Evolutionary conservation across 495 filamentous ascomycete species (phyloP), one percentile per base, ranked within the genome.

Genomic region (Amorphotheca resinae): DNA sequence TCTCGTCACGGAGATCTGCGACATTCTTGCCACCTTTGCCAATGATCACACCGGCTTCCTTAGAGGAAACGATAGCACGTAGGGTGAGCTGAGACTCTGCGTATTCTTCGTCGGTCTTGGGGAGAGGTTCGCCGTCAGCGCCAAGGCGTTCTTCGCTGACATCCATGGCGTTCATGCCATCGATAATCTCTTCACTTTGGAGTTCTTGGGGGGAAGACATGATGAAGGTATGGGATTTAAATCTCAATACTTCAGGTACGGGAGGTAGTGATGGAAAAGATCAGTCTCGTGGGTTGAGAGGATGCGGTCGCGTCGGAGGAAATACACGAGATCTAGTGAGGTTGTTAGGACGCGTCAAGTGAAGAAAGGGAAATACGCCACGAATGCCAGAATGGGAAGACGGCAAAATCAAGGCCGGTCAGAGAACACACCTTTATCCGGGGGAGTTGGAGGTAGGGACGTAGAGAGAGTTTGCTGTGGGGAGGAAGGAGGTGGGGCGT

Each of bases 1-100:
- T 98, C 63, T 95, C 87, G 46, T 98, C 89, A 56, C 91, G 84
- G 46, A 98, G 69, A 58, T 96, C 88, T 18, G 91, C 91, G 31
- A 98, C 91, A 56, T 98, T 96, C 72, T 98, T 94, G 45, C 91
- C 91, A 31, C 82, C 87, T 66, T 96, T 98, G 56, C 91, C 91
- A 57, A 98, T 98, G 61, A 98, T 95, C 44, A 96, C 84, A 52
- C 91, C 91, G 41, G 91, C 91, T 64, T 96, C 91, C 66, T 95
- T 95, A 53, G 93, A 93, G 12, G 89, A 93, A 53, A 98, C 93
- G 57, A 98, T 96, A 42, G 91, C 93, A 55, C 91, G 84, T 33
- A 98, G 75, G 42, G 91, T 98, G 53, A 98, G 69, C 61, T 86
- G 81, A 14, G 87, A 73, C 61, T 85, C 76, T 12, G 85, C 87